A percentile compares a stretch with the other conserved stretches of the same genome.
These are phyloP conservation scores for Lodderomyces pseudojiufengensis DNA, from an alignment of 1,139 yeast genomes.

Conservation along the genomic window DNA sequence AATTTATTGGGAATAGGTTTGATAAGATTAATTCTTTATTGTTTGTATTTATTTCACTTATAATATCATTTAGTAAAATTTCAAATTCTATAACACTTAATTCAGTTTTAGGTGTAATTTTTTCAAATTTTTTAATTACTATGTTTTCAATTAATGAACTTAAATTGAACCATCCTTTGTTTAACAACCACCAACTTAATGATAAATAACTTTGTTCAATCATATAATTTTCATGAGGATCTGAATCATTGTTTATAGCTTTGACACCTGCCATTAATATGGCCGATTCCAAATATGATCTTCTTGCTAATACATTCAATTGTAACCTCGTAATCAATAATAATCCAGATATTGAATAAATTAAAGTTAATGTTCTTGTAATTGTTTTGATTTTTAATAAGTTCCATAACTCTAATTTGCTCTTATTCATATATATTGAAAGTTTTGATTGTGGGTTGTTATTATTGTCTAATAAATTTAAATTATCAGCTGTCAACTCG, in stretches of 20 bases:
- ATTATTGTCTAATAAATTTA: conserved; percentile 31
- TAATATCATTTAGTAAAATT: conserved; percentile 21
- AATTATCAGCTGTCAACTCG: conserved; percentile 39
- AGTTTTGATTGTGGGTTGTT: conserved; percentile 26
- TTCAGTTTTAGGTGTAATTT: conserved; percentile 69
- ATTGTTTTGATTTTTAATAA: conserved; percentile 73
- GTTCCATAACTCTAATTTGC: conserved; percentile 82
- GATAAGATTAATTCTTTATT: conserved; percentile 39
- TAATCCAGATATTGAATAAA: conserved; percentile 67
- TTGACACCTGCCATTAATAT: conserved; percentile 56
- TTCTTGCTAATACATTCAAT: conserved; percentile 81
- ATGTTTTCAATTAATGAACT: conserved; percentile 51
- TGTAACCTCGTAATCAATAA: conserved; percentile 79
- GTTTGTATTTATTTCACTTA: conserved; percentile 34
- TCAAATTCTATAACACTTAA: conserved; percentile 59
- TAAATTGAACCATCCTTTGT: conserved; percentile 73
- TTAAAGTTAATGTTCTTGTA: conserved; percentile 67
- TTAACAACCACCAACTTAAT: conserved; percentile 90
- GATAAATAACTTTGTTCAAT: conserved; percentile 84
- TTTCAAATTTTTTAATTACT: conserved; percentile 60
- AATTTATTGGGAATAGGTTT: conserved; percentile 41
- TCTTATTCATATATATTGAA: conserved; percentile 33
- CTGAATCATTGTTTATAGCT: conserved; percentile 17
- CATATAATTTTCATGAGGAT: conserved; percentile 38
- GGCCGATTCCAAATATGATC: conserved; percentile 79